These are phyloP conservation scores for Bolboschoenoplectus hybrid DNA, from an alignment of 202 grass and related monocot genomes.

Conservation along the genomic window DNA sequence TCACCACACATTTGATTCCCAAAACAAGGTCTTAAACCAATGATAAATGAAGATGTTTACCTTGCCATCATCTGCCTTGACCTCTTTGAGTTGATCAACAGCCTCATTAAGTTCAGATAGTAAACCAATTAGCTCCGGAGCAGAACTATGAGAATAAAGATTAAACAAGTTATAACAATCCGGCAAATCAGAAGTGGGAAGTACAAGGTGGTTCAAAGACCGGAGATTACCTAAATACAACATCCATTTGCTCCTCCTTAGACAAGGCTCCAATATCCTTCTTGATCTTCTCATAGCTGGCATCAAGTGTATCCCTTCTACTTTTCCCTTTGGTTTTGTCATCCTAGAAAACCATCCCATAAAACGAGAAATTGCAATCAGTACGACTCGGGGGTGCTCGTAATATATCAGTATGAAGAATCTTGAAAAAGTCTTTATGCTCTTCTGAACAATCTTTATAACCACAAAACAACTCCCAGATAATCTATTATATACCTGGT, in stretches of 20 bases:
- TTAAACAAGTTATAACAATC: not conserved
- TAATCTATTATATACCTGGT: not conserved
- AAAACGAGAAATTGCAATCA: conserved; percentile 12
- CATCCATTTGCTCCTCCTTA: conserved; percentile 71
- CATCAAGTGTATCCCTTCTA: conserved; percentile 43
- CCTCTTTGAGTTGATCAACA: conserved; percentile 57
- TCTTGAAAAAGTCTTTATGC: not conserved
- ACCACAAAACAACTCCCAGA: not conserved
- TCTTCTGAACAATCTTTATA: conserved; percentile 16
- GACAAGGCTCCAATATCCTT: conserved; percentile 55
- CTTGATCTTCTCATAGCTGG: conserved; percentile 50
- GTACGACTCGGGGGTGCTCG: not conserved
- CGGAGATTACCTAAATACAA: conserved; percentile 63
- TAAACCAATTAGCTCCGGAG: conserved; percentile 85
- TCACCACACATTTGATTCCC: not conserved
- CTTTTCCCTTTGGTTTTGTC: conserved; percentile 28
- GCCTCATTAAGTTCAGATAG: conserved; percentile 78
- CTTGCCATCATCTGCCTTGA: conserved; percentile 51
- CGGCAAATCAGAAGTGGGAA: not conserved
- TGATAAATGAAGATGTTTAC: conserved; percentile 46
- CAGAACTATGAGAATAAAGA: conserved; percentile 63
- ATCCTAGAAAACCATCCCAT: conserved; percentile 44
- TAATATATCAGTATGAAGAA: not conserved
- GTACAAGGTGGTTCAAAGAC: not conserved
- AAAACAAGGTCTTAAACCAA: not conserved